A percentile compares a stretch with the other conserved stretches of the same genome.
Conservation (phyloP, 345 rosid genomes). For the Carallia brachiata region DNA sequence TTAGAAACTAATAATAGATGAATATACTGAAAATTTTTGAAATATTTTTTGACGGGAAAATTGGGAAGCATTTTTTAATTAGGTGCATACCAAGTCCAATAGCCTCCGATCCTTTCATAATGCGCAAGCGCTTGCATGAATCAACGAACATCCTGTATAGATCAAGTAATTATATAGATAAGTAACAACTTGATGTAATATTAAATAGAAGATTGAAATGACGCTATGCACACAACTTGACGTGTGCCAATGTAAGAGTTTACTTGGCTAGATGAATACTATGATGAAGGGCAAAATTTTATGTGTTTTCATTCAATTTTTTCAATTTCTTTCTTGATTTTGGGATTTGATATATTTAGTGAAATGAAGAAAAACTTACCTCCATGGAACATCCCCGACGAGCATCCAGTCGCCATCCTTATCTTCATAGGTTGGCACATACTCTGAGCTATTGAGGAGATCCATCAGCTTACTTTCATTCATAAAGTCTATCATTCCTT, state of each 20-base stretch:
- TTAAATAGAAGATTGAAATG: too few relatives aligned
- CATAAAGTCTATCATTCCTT: constrained; percentile 99
- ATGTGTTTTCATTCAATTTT: not conserved
- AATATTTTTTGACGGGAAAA: not conserved
- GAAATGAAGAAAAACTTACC: constrained; percentile 45
- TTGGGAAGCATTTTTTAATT: not conserved
- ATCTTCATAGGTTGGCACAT: constrained; percentile 94
- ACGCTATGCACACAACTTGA: too few relatives aligned
- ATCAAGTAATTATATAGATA: constrained; percentile 6
- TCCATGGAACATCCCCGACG: constrained; percentile 99
- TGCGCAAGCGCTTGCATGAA: constrained; percentile 96
- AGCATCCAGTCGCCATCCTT: constrained; percentile 99
- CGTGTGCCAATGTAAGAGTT: too few relatives aligned
- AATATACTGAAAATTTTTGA: not conserved
- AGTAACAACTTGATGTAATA: not conserved
- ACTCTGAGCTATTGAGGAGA: constrained; percentile 81
- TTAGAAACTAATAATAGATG: not conserved
- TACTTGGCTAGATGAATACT: too few relatives aligned
- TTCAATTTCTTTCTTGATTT: not conserved
- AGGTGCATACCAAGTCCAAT: constrained; percentile 71
- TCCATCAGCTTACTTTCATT: constrained; percentile 92
- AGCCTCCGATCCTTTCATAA: constrained; percentile 96
- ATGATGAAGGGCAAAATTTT: not conserved
- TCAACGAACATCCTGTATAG: constrained; percentile 80
- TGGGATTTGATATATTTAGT: not conserved